Base-by-base conservation (phyloP, 352 stramenopile species). In the Globisporangium perplexum region DNA sequence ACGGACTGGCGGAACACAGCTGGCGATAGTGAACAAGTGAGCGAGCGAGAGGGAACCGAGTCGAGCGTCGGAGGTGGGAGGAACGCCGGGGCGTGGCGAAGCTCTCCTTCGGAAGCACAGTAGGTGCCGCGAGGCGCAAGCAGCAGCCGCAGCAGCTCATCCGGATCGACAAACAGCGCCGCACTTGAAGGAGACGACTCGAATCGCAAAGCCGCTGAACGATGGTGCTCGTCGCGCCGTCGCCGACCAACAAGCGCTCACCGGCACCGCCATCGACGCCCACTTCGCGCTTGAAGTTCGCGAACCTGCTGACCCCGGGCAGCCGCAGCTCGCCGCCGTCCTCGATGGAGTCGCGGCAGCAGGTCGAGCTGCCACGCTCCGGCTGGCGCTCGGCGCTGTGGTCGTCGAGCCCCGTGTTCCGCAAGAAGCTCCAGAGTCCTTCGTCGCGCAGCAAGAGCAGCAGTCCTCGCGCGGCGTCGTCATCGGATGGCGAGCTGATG, bases 351-450 rank as follows among this genome's bases (percentile, higher is more conserved):
- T 31, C 57, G n/a, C 50, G 56, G 44, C 67, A 68, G 36, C 55
- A 61, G 3, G 55, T 46, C 26, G 47, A 46, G 22, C 41, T 54
- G 12, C 50, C 59, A 23, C 64, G 70, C 20, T 65, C 62, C 22
- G 38, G 69, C 33, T 76, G 70, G 70, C 68, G 54, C 36, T 66
- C 73, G n/a, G 59, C 56, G 38, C 50, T 71, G 1, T 76, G 70
- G 70, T 56, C 67, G 4, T 72, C 57, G 4, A 71, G 52, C n/a
- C 42, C 64, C 0, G 52, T 57, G 15, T 58, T 73, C 33, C 53
- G 60, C 20, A 73, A 73, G 60, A 74, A 75, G 23, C 68, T 69
- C 42, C 53, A 54, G 15, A 39, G 47, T 23, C 41, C 36, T 24
- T 53, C 53, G 5, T 36, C 26, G 42, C 59, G 68, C 48, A 60